Base-by-base conservation (phyloP, 2,329 filamentous ascomycete species). In the Trematosphaeria pertusa region DNA sequence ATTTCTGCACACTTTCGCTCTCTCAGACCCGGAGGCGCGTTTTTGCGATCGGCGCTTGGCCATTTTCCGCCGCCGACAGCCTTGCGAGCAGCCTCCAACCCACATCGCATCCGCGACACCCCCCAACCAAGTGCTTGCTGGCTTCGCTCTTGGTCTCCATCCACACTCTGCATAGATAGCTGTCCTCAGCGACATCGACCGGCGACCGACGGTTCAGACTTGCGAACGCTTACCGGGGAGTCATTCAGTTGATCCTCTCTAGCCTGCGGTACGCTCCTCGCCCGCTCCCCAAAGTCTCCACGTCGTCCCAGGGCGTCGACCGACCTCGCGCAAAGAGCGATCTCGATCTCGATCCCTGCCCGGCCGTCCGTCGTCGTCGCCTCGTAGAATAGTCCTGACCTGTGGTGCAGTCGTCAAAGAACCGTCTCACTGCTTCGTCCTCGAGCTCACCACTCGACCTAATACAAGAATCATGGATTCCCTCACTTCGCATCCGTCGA, bases 171-270 rank as follows among this genome's bases (percentile, higher is more conserved):
- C 12, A 7, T 61, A 52, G 52, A 48, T 47, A 50, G 43, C 56
- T 55, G 58, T 65, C 61, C 48, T 49, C 51, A 43, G 37, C 52
- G 61, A 60, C 58, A 54, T 56, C 54, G 50, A 56, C 46, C 62
- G 48, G 43, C 58, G 55, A 51, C 53, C 56, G 56, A 52, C 60
- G 57, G 61, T 54, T 58, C 52, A 52, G 31, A 52, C 58, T 67
- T 69, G 67, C 73, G 75, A 77, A 75, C 73, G 70, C 73, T 74
- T 78, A 79, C 80, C 79, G 90, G 91, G 89, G 91, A 96, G 88
- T 91, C 91, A 96, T 96, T 96, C 76, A 87, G 74, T 96, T 96
- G 91, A 96, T 91, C 80, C 89, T 96, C 91, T 96, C 91, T 88
- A 84, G 76, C 83, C 82, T 83, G 73, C 61, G 81, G 78, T 80